Conservation (phyloP, 257 asterid species). For the Nyctanthes arbortristis region DNA sequence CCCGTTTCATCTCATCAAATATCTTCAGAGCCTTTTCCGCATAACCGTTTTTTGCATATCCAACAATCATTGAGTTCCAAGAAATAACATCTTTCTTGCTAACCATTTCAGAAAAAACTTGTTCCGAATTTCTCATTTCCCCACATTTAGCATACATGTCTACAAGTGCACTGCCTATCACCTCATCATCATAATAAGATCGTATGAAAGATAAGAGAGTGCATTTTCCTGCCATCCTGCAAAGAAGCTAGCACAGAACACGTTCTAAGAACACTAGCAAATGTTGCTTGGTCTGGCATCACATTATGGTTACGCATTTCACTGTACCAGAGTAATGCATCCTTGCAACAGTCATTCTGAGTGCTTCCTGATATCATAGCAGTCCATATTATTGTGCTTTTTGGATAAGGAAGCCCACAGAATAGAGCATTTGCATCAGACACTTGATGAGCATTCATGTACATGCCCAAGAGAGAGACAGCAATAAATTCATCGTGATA, state of each 20-base stretch:
- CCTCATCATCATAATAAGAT: conserved; percentile 71
- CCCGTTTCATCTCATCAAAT: conserved; percentile 70
- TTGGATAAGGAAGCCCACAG: conserved; percentile 76
- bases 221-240: conserved; percentile 67
- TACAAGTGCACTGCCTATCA: conserved; percentile 73
- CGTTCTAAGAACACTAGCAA: conserved; percentile 76
- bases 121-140: conserved; percentile 64
- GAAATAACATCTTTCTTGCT: conserved; percentile 62
- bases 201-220: conserved; percentile 57
- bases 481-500: conserved; percentile 67
- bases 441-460: conserved; percentile 42
- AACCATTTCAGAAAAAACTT: conserved; percentile 61
- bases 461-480: conserved; percentile 80
- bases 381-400: conserved; percentile 81
- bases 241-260: conserved; percentile 68
- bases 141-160: conserved; percentile 99
- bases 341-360: conserved; percentile 45
- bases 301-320: conserved; percentile 64
- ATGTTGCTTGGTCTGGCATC: conserved; percentile 90
- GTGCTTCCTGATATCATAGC: conserved; percentile 74
- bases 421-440: conserved; percentile 56
- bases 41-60: conserved; percentile 79
- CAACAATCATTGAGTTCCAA: conserved; percentile 93
- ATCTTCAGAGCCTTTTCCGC: conserved; percentile 61
- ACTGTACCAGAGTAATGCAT: conserved; percentile 60